phyloP scores from a whole-genome alignment of 345 rosid species.

The Pistacia integerrima region DNA sequence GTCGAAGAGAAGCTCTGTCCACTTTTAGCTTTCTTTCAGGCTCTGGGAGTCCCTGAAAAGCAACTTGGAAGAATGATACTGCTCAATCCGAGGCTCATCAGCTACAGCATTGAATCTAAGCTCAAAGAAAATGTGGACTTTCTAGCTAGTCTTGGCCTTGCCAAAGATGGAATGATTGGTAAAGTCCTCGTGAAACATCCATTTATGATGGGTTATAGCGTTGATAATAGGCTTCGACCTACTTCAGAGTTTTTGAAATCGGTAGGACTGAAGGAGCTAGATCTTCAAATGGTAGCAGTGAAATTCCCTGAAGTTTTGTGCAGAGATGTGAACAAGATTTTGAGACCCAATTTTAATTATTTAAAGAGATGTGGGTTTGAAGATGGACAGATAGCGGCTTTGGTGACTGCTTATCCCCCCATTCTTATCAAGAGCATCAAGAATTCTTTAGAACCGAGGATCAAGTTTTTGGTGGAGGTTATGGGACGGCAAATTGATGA shows the following conservation, averaged over 20 bases:
- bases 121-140: conserved; percentile 54
- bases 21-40: conserved; percentile 79
- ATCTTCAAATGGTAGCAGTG: conserved; percentile 49
- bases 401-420: conserved; percentile 71
- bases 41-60: conserved; percentile 67
- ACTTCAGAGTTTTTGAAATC: conserved; percentile 63
- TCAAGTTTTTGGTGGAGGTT: conserved; percentile 65
- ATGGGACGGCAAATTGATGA: conserved; percentile 71
- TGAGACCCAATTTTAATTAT: conserved; percentile 54
- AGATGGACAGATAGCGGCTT: conserved; percentile 50
- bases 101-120: conserved; percentile 77
- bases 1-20: conserved; percentile 86
- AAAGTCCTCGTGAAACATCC: conserved; percentile 68
- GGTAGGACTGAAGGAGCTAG: conserved; percentile 48
- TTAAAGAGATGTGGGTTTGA: conserved; percentile 54
- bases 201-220: conserved; percentile 72
- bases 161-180: conserved; percentile 61
- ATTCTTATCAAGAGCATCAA: conserved; percentile 64
- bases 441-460: conserved; percentile 71
- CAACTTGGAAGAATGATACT: conserved; percentile 71
- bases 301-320: conserved; percentile 72
- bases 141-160: conserved; percentile 61
- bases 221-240: conserved; percentile 56
- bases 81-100: conserved; percentile 73
- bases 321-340: conserved; percentile 61